Evolutionary conservation across 2,329 filamentous ascomycete species (phyloP).

Genomic region (Lecanicillium sp.): DNA sequence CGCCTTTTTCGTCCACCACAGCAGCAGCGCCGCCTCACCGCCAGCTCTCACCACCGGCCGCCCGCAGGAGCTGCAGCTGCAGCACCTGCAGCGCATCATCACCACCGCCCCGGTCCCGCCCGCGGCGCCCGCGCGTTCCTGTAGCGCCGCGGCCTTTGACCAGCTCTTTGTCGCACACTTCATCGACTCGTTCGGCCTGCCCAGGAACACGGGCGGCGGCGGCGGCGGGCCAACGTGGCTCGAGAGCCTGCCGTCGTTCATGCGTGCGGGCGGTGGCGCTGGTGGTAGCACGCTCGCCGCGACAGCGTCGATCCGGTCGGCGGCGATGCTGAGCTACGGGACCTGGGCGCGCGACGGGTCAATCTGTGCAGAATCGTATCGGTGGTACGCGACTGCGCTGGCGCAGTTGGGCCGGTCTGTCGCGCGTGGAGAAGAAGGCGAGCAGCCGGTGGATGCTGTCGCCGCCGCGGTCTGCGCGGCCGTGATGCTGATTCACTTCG

Average conservation of each 20-base stretch:
- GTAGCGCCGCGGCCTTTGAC: slow-evolving; percentile 6
- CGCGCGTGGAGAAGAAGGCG: background rate
- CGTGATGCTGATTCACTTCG: slow-evolving; percentile 10
- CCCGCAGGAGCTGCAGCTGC: background rate
- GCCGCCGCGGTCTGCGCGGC: slow-evolving; percentile 2
- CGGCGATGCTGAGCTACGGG: slow-evolving; percentile 11
- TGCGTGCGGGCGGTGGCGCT: background rate
- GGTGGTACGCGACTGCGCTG: slow-evolving; percentile 6
- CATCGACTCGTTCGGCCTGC: slow-evolving; percentile 7
- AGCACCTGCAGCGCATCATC: background rate
- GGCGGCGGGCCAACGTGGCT: background rate
- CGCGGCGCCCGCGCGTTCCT: background rate
- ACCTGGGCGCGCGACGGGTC: slow-evolving; percentile 4
- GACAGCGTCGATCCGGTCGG: slow-evolving; percentile 6
- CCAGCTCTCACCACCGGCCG: background rate
- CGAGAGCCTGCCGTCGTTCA: slow-evolving; percentile 2
- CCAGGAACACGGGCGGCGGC: background rate
- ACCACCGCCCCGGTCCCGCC: background rate
- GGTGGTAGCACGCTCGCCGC: background rate
- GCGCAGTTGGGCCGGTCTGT: background rate
- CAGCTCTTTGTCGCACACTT: slow-evolving; percentile 9
- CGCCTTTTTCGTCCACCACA: slow-evolving; percentile 9
- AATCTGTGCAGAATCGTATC: slow-evolving; percentile 1
- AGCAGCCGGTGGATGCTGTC: background rate
- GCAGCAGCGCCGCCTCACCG: background rate